Base-by-base conservation (phyloP, 306 rosid species). In the Hippophae gyantsensis region DNA sequence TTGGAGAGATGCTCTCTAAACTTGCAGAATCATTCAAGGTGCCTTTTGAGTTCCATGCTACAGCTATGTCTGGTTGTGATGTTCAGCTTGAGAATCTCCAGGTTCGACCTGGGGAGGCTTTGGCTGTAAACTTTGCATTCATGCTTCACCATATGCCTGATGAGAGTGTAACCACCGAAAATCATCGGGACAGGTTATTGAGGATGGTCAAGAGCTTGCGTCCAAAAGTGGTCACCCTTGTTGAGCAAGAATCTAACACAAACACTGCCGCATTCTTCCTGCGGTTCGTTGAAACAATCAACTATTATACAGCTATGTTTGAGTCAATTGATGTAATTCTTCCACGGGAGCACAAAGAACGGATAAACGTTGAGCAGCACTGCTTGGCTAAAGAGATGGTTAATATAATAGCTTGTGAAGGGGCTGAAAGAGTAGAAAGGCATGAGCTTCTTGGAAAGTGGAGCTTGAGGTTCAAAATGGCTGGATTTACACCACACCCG, bases 201-300 rank as follows among this genome's bases (percentile, higher is more conserved):
- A 78, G 95, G 73, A 45, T 84, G 72, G 95, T 86, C 60, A 85
- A 82, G 76, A 81, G 97, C 76, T 72, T 93, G 70, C 77, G 88
- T 50, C 99, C 99, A 8, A 89, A 80, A 69, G 97, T 88, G 54
- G 96, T 93, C 72, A 93, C 99, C 27, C 90, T 93, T 25, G 97
- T 93, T n/a, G 99, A 93, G 78, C 96, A 88, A 78, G 99, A 93
- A 67, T 86, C 90, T 4, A 88, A 88, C 80, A 88, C 97, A 10
- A 88, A 88, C 61, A 88, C 96, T 0, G 93, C 94, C 0, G 80
- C 96, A 6, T 93, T 93, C 72, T 75, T 69, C 62, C 83, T 95
- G 0, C 93, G 99, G 54, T 88, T 88, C 72, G 69, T 71, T 5
- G 99, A 88, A 68, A 74, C 97, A 7, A 66, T 93, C 54, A 73